Evolutionary conservation across 192 early-diverging fungal species (phyloP), one percentile per base, ranked within the genome.

Genomic region (Thamnidium elegans): DNA sequence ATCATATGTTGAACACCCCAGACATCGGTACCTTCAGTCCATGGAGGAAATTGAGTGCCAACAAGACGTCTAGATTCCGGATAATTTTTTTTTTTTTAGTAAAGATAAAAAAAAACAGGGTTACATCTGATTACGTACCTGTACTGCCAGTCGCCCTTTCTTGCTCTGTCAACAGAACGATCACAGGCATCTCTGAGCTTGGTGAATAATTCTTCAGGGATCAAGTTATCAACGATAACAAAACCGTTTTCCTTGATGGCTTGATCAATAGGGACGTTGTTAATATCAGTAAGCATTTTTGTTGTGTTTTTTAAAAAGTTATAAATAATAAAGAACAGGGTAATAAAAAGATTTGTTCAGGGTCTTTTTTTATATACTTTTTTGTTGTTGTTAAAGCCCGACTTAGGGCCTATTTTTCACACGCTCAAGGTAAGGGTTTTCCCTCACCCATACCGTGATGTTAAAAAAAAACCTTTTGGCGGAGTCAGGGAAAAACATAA

Each of bases 1-100:
- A 81, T 77, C 46, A 78, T 50, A 39, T 73, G 69, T 36, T 81
- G 79, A 20, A 81, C 73, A 46, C 79, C 79, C 79, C 79, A 81
- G 17, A 72, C 67, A 52, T 79, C 74, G 10, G 63, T 70, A 8
- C 68, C 77, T 51, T 79, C 67, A 19, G 48, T 60, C 79, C 79
- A 81, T 43, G 79, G 79, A 32, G 79, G 79, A 31, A 81, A 81
- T 50, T 76, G 76, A 17, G 71, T 78, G 45, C 79, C 79, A 8
- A 81, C 79, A 23, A 75, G 55, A 48, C 76, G 72, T 59, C 73
- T 70, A 58, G 3, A 26, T 26, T 26, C 26, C 26, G 26, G 3
- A 3, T 44, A 15, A 32, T 56, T 53, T 14, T 53, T 30, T 53
- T 30, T 53, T 21, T 30, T 31, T 32, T 34, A 32, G 54, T 34